Conservation (phyloP, 768 basidiomycete species). For the Russula lepida region DNA sequence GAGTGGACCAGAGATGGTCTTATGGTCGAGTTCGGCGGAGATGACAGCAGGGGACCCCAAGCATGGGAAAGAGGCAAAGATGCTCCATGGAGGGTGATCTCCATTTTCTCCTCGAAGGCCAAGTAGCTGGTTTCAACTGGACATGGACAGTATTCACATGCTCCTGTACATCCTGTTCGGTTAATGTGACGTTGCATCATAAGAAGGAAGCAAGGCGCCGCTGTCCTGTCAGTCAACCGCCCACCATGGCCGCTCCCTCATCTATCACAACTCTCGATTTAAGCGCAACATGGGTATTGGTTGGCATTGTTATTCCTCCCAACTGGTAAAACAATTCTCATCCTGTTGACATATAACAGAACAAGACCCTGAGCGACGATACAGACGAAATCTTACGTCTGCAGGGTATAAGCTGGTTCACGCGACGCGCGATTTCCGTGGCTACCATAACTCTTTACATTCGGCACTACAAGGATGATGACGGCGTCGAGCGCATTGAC, state of each 20-base stretch:
- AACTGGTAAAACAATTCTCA: not conserved
- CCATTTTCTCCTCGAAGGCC: constrained; percentile 40
- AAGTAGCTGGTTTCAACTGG: not conserved
- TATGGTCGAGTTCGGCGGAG: constrained; percentile 82
- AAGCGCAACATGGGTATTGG: constrained; percentile 56
- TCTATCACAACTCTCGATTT: constrained; percentile 52
- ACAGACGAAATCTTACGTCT: constrained; percentile 56
- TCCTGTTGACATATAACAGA: constrained; percentile 33
- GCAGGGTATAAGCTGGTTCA: constrained; percentile 70
- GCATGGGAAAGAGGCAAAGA: constrained; percentile 86
- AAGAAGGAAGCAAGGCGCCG: not conserved
- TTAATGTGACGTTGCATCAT: not conserved
- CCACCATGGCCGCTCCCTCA: constrained; percentile 57
- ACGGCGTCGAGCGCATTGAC: constrained; percentile 54
- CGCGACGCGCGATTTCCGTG: constrained; percentile 47
- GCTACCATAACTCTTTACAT: constrained; percentile 52
- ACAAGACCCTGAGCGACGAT: constrained; percentile 55
- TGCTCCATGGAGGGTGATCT: constrained; percentile 68
- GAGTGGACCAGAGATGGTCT: constrained; percentile 80
- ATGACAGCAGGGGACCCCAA: constrained; percentile 66
- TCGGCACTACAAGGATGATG: constrained; percentile 54
- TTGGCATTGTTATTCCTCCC: constrained; percentile 25
- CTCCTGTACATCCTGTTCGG: not conserved
- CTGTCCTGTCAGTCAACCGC: not conserved
- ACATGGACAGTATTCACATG: not conserved